Base-by-base conservation (phyloP, 371 early-diverging fungal genomes). In the Basidiobolus meristosporus region DNA sequence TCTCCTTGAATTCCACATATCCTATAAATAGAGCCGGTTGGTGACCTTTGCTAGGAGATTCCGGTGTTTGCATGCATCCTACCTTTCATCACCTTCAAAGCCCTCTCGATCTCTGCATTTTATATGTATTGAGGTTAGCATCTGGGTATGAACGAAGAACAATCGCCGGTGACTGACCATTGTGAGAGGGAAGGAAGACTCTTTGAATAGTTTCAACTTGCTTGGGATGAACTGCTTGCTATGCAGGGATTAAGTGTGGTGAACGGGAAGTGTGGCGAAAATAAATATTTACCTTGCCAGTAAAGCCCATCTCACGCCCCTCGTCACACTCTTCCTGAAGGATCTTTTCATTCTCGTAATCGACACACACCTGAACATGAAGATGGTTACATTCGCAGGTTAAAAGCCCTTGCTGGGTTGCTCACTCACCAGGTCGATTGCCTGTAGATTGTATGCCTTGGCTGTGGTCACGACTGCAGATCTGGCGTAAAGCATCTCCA, bases 291-390 rank as follows among this genome's bases (percentile, higher is more conserved):
- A 54, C 58, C 41, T 92, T 92, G 39, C 93, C 93, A 18, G 85
- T 74, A 59, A 89, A 92, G 3, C 91, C 93, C 75, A 88, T 85
- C 38, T 75, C 64, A 17, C 77, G 68, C 1, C 87, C 93, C 55
- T 90, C 86, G 21, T 51, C 53, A 49, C 86, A 78, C 57, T 92
- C 93, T 31, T 81, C 84, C 14, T 43, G 43, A 52, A 87, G 53
- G 26, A 73, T 60, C 2, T 60, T 63, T 14, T 54, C 49, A 48
- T 77, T 61, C 43, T 82, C 65, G 42, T 73, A 86, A 48, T 87
- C 86, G 42, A 88, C 71, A 46, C 86, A 85, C 14, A 89, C 82
- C 77, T 75, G 45, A 7, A 19, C n/a, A 18, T 33, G 23, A n/a
- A 19, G 3, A 39, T 9, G 28, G 7, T 20, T 32, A 20, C 0